phyloP scores from a whole-genome alignment of 768 basidiomycete genomes.

The Kwoniella sp. region DNA sequence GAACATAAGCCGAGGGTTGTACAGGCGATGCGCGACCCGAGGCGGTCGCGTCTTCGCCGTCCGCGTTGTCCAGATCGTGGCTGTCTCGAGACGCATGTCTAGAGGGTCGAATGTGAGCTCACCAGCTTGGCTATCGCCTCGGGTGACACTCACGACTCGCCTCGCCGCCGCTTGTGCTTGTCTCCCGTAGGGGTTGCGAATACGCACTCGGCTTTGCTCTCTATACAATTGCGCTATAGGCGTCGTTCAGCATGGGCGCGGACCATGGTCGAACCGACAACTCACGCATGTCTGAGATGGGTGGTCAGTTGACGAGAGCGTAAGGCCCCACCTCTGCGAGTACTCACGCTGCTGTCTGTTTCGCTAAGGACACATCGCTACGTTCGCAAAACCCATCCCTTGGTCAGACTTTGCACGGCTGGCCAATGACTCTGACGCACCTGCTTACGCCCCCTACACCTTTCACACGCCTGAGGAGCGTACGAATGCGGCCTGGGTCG shows the following conservation, averaged over 20 bases:
- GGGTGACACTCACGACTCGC: conserved; percentile 6
- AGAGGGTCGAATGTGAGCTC: background rate
- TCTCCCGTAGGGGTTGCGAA: conserved; percentile 1
- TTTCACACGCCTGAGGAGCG: conserved; percentile 16
- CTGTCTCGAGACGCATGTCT: background rate
- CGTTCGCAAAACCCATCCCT: background rate
- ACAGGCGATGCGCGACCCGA: too few species aligned
- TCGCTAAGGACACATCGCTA: conserved; percentile 7
- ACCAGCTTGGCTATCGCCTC: background rate
- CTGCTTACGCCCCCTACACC: conserved; percentile 20
- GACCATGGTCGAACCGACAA: background rate
- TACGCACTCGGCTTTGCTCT: conserved; percentile 12
- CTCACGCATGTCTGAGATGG: conserved; percentile 5
- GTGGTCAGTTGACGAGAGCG: background rate
- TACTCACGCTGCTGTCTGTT: conserved; percentile 1
- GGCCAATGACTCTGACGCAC: background rate
- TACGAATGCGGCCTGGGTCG: conserved; percentile 16
- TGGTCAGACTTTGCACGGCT: background rate
- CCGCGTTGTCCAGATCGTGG: background rate
- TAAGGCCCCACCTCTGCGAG: background rate
- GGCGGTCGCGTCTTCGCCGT: too few species aligned
- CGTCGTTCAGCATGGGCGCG: background rate
- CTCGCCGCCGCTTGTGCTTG: conserved; percentile 9
- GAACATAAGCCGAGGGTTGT: too few species aligned
- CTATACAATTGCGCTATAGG: conserved; percentile 9